Percentiles rank a stretch among this genome's conserved stretches.
These are phyloP conservation scores for Nothopassalora personata DNA, from an alignment of 2,329 filamentous ascomycete genomes.

Conservation along the genomic window DNA sequence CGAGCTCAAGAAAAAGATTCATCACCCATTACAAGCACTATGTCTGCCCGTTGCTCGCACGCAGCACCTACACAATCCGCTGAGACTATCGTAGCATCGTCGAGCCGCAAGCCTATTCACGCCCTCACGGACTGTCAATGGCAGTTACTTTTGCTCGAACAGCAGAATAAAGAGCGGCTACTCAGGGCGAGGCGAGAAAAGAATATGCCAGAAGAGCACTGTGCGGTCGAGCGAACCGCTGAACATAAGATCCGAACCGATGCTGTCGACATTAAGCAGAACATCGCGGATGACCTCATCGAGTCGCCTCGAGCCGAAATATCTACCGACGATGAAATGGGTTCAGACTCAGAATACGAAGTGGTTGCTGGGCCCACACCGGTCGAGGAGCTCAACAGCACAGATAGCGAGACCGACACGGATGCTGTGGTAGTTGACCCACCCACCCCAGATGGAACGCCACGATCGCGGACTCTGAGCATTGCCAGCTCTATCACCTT, in stretches of 20 bases:
- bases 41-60: neutral
- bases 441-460: neutral
- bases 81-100: neutral
- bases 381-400: slow-evolving; percentile 7
- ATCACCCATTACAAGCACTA: neutral
- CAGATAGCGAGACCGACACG: slow-evolving; percentile 14
- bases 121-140: slow-evolving; percentile 69
- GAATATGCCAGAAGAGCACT: slow-evolving; percentile 1
- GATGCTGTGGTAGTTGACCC: slow-evolving; percentile 8
- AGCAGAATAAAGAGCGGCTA: slow-evolving; percentile 76
- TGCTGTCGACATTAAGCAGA: neutral
- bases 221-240: neutral
- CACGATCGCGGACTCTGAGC: neutral
- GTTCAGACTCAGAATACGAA: slow-evolving; percentile 10
- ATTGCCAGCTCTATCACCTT: neutral
- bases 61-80: neutral
- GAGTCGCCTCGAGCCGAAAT: neutral
- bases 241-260: neutral
- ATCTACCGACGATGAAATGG: neutral
- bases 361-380: slow-evolving; percentile 4
- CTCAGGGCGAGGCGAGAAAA: slow-evolving; percentile 78
- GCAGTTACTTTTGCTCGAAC: slow-evolving; percentile 77
- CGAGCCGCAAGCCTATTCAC: neutral
- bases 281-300: neutral
- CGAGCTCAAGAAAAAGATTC: neutral